A percentile compares a stretch with the other conserved stretches of the same genome.
These are phyloP conservation scores for Madurella fahalii DNA, from an alignment of 2,329 filamentous ascomycete genomes.

Conservation along the genomic window DNA sequence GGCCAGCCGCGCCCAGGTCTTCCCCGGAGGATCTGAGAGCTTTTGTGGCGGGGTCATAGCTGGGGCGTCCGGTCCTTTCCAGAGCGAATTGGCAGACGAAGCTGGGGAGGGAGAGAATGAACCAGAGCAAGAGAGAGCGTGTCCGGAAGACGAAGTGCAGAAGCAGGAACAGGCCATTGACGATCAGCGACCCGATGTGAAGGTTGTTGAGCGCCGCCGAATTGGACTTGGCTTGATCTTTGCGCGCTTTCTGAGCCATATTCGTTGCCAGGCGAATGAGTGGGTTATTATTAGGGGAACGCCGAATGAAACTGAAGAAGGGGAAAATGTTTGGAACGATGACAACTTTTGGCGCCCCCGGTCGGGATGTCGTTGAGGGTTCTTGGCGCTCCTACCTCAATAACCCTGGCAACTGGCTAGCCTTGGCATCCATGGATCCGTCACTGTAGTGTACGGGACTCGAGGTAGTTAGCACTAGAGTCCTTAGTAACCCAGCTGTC, in stretches of 20 bases:
- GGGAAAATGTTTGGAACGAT: too few relatives aligned
- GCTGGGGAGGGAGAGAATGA: slow-evolving; percentile 67
- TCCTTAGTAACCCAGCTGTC: too few relatives aligned
- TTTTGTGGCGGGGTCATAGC: slow-evolving; percentile 58
- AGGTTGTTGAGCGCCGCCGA: slow-evolving; percentile 71
- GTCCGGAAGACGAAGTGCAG: slow-evolving; percentile 61
- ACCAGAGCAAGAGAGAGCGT: slow-evolving; percentile 64
- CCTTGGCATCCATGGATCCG: too few relatives aligned
- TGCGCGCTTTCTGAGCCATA: slow-evolving; percentile 62
- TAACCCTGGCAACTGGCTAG: too few relatives aligned
- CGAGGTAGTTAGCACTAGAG: too few relatives aligned
- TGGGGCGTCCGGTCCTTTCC: slow-evolving; percentile 78
- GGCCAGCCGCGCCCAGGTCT: slow-evolving; percentile 77
- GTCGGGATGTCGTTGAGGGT: too few relatives aligned
- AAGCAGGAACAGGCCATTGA: slow-evolving; percentile 73
- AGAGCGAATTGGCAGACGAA: slow-evolving; percentile 80
- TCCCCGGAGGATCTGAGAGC: slow-evolving; percentile 76
- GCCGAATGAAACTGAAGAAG: neutral
- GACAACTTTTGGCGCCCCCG: too few relatives aligned
- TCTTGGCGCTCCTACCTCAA: too few relatives aligned
- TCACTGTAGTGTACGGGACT: too few relatives aligned
- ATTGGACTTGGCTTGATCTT: slow-evolving; percentile 73
- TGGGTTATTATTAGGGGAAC: neutral
- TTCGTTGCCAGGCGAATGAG: slow-evolving; percentile 1
- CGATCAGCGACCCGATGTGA: slow-evolving; percentile 66